phyloP scores from a whole-genome alignment of 768 basidiomycete genomes.

The Melanogaster broomeanus region DNA sequence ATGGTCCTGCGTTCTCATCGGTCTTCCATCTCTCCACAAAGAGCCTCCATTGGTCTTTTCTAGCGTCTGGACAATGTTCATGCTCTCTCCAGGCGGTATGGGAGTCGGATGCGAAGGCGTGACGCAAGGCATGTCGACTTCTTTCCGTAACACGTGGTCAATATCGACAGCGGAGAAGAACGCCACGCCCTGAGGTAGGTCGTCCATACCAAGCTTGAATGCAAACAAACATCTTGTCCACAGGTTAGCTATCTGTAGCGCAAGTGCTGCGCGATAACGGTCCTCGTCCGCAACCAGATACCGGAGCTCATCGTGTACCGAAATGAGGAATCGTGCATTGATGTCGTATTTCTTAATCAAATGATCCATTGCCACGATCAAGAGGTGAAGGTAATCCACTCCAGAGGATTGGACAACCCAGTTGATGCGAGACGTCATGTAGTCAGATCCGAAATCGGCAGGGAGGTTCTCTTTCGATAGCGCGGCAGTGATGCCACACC shows the following conservation, averaged over 20 bases:
- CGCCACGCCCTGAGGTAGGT: conserved; percentile 91
- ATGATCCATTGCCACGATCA: conserved; percentile 94
- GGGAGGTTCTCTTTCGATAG: conserved; percentile 89
- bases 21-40: conserved; percentile 56
- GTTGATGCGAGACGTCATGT: conserved; percentile 95
- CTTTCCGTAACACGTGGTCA: conserved; percentile 88
- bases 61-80: conserved; percentile 70
- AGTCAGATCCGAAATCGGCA: conserved; percentile 78
- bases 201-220: conserved; percentile 91
- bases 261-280: conserved; percentile 86
- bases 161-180: conserved; percentile 98
- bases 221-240: conserved; percentile 95
- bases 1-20: conserved; percentile 45
- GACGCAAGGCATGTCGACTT: conserved; percentile 93
- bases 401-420: conserved; percentile 99
- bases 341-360: conserved; percentile 81
- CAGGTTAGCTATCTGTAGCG: conserved; percentile 91
- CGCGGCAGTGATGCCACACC: conserved; percentile 91
- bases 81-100: conserved; percentile 85
- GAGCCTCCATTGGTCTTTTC: conserved; percentile 71
- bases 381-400: conserved; percentile 95
- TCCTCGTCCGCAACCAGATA: conserved; percentile 91
- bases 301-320: conserved; percentile 95
- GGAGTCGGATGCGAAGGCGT: conserved; percentile 88
- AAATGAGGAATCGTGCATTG: conserved; percentile 89